Conservation (phyloP, 78 protist genomes). For the Dictyostelium capitatum region DNA sequence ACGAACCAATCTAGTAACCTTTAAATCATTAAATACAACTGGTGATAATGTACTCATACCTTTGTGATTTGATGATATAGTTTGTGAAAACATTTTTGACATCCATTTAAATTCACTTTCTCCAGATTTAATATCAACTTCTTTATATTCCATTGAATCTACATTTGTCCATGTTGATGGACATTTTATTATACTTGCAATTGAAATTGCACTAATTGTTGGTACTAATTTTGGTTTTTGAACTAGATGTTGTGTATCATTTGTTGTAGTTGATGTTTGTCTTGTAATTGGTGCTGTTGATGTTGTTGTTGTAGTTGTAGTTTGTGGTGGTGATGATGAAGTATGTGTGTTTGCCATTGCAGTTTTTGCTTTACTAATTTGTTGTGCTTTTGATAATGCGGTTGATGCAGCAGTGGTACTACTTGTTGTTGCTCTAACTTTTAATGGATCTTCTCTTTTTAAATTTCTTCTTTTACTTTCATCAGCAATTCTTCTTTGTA, state of each 20-base stretch:
- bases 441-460: slow-evolving; percentile 67
- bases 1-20: slow-evolving; percentile 38
- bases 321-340: background rate
- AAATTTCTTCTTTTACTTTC: slow-evolving; percentile 44
- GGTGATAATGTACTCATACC: slow-evolving; percentile 53
- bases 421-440: background rate
- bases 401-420: background rate
- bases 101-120: slow-evolving; percentile 65
- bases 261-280: slow-evolving; percentile 19
- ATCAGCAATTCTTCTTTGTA: slow-evolving; percentile 64
- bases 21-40: slow-evolving; percentile 37
- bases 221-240: background rate
- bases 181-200: slow-evolving; percentile 22
- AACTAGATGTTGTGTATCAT: background rate
- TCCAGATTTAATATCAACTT: slow-evolving; percentile 22
- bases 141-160: slow-evolving; percentile 67
- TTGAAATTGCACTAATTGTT: background rate
- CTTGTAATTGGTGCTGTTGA: background rate
- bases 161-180: slow-evolving; percentile 66
- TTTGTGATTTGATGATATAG: slow-evolving; percentile 45
- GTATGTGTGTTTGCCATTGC: background rate
- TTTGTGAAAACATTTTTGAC: slow-evolving; percentile 32
- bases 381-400: background rate
- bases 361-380: background rate
- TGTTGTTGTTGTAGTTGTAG: background rate